Evolutionary conservation across 768 basidiomycete species (phyloP).

Genomic region (Lepiota brunneoincarnata): DNA sequence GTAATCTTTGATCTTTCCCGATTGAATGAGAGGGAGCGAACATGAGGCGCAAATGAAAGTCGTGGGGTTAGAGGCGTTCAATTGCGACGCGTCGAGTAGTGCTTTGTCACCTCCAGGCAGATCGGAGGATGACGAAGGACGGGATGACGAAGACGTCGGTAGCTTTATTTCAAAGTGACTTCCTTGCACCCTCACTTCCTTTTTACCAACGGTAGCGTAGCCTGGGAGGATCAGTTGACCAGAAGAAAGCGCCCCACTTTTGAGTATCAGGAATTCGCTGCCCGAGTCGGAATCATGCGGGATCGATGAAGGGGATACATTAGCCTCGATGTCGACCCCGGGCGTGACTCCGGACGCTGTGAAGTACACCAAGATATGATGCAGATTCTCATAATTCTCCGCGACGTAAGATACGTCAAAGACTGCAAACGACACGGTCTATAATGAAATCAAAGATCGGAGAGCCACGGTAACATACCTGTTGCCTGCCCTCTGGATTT

Average conservation of each 20-base stretch:
- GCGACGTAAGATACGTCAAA: constrained; percentile 53
- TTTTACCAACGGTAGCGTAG: constrained; percentile 55
- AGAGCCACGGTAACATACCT: constrained; percentile 14
- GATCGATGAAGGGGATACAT: constrained; percentile 52
- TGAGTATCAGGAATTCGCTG: constrained; percentile 57
- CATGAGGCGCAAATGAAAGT: constrained; percentile 80
- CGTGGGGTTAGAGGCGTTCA: constrained; percentile 51
- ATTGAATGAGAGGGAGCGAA: constrained; percentile 69
- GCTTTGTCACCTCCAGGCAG: constrained; percentile 23
- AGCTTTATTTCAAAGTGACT: constrained; percentile 76
- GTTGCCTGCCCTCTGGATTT: constrained; percentile 19
- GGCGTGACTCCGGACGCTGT: constrained; percentile 48
- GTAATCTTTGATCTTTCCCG: constrained; percentile 49
- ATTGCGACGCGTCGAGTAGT: constrained; percentile 70
- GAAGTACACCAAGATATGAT: constrained; percentile 75
- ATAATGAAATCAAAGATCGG: not conserved
- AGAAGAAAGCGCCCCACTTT: constrained; percentile 56
- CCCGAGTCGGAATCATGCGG: constrained; percentile 38
- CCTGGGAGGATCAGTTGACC: constrained; percentile 56
- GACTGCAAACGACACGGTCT: constrained; percentile 19
- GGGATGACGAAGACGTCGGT: constrained; percentile 21
- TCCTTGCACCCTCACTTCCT: constrained; percentile 52
- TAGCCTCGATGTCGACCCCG: constrained; percentile 58
- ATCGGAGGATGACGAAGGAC: constrained; percentile 19
- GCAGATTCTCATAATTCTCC: constrained; percentile 86